These are phyloP conservation scores for Ophiostoma perfectum DNA, from an alignment of 2,329 filamentous ascomycete genomes.

Conservation along the genomic window DNA sequence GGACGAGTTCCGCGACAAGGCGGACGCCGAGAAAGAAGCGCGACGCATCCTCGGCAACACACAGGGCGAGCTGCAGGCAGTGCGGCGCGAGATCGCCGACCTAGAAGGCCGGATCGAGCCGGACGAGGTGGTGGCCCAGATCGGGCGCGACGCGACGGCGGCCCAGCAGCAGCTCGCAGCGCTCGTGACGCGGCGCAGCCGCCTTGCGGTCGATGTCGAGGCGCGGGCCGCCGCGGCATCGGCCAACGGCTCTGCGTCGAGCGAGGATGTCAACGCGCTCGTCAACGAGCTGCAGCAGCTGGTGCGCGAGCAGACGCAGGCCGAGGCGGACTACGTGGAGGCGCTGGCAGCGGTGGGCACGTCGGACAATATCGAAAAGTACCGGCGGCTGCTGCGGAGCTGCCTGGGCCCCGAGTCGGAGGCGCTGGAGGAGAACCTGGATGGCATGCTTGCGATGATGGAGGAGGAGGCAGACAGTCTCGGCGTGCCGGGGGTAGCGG, in stretches of 20 bases:
- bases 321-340: constrained; percentile 63
- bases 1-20: constrained; percentile 68
- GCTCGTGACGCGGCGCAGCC: constrained; percentile 44
- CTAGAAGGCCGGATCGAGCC: constrained; percentile 51
- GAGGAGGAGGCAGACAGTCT: constrained; percentile 49
- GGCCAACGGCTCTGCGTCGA: not conserved
- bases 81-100: constrained; percentile 56
- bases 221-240: constrained; percentile 35
- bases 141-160: constrained; percentile 46
- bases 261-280: constrained; percentile 25
- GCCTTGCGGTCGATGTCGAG: constrained; percentile 47
- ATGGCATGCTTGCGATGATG: constrained; percentile 58
- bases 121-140: constrained; percentile 48
- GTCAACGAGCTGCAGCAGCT: constrained; percentile 47
- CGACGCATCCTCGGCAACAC: constrained; percentile 61
- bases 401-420: constrained; percentile 65
- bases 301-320: constrained; percentile 54
- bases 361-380: constrained; percentile 67
- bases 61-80: constrained; percentile 58
- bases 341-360: constrained; percentile 64
- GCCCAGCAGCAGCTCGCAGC: constrained; percentile 36
- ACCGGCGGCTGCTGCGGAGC: constrained; percentile 61
- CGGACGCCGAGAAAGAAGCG: constrained; percentile 62
- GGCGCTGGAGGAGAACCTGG: constrained; percentile 60
- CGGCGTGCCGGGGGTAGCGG: constrained; percentile 16